A percentile compares a stretch with the other conserved stretches of the same genome.
Evolutionary conservation across 1,284 basidiomycete species (phyloP).

Genomic region (Serendipita sp.): DNA sequence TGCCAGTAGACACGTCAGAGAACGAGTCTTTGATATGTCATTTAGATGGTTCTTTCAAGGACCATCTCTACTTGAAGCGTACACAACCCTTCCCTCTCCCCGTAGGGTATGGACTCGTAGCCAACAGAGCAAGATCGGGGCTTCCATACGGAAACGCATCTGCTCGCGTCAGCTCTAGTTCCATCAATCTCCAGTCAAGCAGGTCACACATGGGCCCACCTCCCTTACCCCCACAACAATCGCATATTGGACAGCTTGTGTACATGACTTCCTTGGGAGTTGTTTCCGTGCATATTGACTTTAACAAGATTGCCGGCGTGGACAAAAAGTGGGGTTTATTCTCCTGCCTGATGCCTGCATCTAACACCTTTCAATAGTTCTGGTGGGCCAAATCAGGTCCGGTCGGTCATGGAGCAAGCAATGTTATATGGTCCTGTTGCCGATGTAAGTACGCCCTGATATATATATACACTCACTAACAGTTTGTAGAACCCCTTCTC

Average conservation of each 20-base stretch:
- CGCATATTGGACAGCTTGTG: neutral
- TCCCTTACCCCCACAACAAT: neutral
- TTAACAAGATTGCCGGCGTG: conserved; percentile 44
- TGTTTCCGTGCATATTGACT: conserved; percentile 18
- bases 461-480: neutral
- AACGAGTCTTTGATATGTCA: neutral
- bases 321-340: conserved; percentile 36
- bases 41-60: neutral
- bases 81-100: neutral
- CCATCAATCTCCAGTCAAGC: neutral
- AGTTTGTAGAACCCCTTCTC: conserved; percentile 58
- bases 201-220: neutral
- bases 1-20: neutral
- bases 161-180: neutral
- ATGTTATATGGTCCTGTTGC: conserved; percentile 64
- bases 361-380: conserved; percentile 25
- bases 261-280: neutral
- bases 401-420: conserved; percentile 76
- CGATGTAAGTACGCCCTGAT: conserved; percentile 28
- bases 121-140: neutral
- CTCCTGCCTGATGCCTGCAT: neutral
- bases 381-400: conserved; percentile 54
- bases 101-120: neutral
- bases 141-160: neutral
- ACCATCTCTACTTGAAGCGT: conserved; percentile 2